Conservation (phyloP, 2,329 filamentous ascomycete genomes). For the Metarhizium rileyi region DNA sequence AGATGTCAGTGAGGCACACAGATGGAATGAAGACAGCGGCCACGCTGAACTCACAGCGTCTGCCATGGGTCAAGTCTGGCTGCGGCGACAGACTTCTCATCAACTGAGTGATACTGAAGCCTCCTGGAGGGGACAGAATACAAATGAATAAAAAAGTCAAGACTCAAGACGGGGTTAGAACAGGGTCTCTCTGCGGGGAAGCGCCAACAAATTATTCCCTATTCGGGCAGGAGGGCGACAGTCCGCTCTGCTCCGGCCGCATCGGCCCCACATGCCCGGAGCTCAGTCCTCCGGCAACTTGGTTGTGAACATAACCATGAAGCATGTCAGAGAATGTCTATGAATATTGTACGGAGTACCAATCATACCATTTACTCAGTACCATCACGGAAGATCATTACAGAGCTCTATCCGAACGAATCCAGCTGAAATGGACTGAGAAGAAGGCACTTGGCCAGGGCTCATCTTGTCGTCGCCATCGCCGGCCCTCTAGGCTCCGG, state of each 20-base stretch:
- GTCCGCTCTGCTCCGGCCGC: background rate
- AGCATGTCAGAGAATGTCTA: too few species aligned
- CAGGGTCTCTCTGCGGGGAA: background rate
- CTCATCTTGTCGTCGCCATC: conserved; percentile 12
- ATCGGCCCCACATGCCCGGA: conserved; percentile 2
- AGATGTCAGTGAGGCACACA: background rate
- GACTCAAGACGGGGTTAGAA: too few species aligned
- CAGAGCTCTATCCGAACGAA: conserved; percentile 12
- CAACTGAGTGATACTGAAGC: too few species aligned
- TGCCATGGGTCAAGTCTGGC: background rate
- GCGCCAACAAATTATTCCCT: background rate
- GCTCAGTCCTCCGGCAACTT: conserved; percentile 2
- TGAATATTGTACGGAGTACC: too few species aligned
- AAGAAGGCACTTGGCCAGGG: conserved; percentile 6
- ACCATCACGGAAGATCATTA: conserved; percentile 19
- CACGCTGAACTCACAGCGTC: background rate
- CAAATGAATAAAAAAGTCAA: too few species aligned
- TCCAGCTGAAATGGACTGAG: conserved; percentile 13
- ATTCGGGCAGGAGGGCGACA: conserved; percentile 7
- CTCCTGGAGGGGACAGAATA: too few species aligned
- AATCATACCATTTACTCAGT: too few species aligned
- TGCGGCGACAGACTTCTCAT: too few species aligned
- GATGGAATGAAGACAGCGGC: background rate
- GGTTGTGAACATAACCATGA: too few species aligned
- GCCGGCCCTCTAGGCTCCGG: conserved; percentile 14